A percentile compares a stretch with the other conserved stretches of the same genome.
These are phyloP conservation scores for Zalerion maritima DNA, from an alignment of 495 filamentous ascomycete species.

Conservation along the genomic window DNA sequence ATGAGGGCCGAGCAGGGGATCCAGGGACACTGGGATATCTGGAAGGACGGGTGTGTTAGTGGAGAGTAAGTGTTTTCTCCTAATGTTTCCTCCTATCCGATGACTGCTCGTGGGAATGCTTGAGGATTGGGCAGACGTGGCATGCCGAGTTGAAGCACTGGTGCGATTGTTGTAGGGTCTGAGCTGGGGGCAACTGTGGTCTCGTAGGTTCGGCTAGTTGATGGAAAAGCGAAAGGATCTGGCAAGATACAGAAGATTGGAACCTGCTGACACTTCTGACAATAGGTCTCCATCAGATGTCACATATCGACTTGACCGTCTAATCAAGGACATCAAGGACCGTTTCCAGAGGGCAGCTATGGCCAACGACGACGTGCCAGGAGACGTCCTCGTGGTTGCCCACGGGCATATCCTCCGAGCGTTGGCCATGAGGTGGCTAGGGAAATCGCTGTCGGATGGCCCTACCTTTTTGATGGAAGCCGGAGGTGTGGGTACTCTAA, in stretches of 20 bases:
- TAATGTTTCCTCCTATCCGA: no score
- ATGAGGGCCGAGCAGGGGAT: slow-evolving; percentile 44
- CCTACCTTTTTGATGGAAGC: slow-evolving; percentile 62
- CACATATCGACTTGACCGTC: slow-evolving; percentile 48
- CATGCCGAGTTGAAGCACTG: no score
- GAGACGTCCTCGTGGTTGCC: slow-evolving; percentile 49
- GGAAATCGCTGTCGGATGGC: slow-evolving; percentile 49
- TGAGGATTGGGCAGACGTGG: slow-evolving; percentile 34
- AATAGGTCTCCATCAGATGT: slow-evolving; percentile 59
- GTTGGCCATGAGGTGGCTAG: slow-evolving; percentile 80
- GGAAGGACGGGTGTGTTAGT: slow-evolving; percentile 63
- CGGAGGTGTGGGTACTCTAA: slow-evolving; percentile 73
- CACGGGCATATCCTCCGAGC: slow-evolving; percentile 83
- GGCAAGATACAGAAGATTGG: no score
- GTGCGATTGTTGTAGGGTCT: no score
- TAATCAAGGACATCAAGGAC: slow-evolving; percentile 59
- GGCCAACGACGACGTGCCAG: slow-evolving; percentile 21
- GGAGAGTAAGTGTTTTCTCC: slow-evolving; percentile 38
- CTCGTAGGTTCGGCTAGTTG: background rate
- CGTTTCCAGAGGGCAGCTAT: slow-evolving; percentile 41
- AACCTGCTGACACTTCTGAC: no score
- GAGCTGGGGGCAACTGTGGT: no score
- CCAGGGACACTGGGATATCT: slow-evolving; percentile 59
- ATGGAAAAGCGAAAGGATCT: slow-evolving; percentile 9
- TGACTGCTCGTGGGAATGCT: no score